Base-by-base conservation (phyloP, 129 eudicot genomes). In the Lactuca saligna region DNA sequence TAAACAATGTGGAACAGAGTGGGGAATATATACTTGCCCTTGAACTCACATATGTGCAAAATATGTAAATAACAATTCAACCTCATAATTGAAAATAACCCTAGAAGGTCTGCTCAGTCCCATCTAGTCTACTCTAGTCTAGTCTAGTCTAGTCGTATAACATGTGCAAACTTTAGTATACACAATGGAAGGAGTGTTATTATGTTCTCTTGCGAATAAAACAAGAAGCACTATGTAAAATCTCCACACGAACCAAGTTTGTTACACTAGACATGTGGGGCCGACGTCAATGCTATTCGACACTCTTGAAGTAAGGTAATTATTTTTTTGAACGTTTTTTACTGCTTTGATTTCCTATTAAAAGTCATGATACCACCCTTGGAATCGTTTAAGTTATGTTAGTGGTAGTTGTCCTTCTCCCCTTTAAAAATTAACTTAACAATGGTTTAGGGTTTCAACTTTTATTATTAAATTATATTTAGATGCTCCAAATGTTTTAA, bases 361-460 rank as follows among this genome's bases (percentile, higher is more conserved):
- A 8, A 41, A 5, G 0, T 39, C 6, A n/a, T n/a, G n/a, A 1
- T 39, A 8, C 0, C 8, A 39, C 44, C 44, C 44, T 0, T 42
- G 49, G 13, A 42, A 2, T 13, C 3, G 4, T 50, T 51, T 33
- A 68, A 53, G 29, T 37, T 34, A 39, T 57, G 68, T 57, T 57
- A 58, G 73, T 75, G 66, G 54, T 48, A 66, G 33, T 57, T 66
- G 54, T 49, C 61, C 61, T 54, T n/a, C 54, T 17, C 33, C 61
- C 42, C 50, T 57, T 33, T 17, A 34, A 55, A 65, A 48, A 20
- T 64, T 5, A 64, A 35, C 55, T 41, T 42, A 17, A 66, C 7
- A 16, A 66, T 17, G 73, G 61, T 75, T 75, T 75, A 75, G 73
- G 79, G 73, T 66, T 74, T 75, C 39, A 75, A 48, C 34, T 57